These are phyloP conservation scores for Ascochyta viciae-villosae DNA, from an alignment of 2,329 filamentous ascomycete genomes.

Conservation along the genomic window DNA sequence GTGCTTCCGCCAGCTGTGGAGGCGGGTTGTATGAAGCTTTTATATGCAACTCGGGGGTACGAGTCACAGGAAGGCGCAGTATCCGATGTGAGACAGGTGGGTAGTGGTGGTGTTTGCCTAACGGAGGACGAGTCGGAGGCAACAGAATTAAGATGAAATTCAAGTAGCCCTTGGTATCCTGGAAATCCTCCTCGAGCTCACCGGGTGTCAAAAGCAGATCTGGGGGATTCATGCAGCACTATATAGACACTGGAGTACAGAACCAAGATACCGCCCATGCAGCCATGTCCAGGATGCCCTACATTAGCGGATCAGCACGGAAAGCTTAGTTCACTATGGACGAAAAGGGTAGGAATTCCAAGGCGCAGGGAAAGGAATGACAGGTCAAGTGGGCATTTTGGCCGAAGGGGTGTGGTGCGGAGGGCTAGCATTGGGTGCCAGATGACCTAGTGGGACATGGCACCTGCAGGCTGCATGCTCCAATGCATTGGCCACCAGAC, in stretches of 20 bases:
- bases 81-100: constrained; percentile 37
- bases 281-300: constrained; percentile 37
- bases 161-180: constrained; percentile 19
- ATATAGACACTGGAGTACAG: constrained; percentile 18
- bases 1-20: constrained; percentile 28
- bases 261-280: constrained; percentile 31
- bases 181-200: constrained; percentile 31
- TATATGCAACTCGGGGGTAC: constrained; percentile 43
- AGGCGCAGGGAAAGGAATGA: constrained; percentile 35
- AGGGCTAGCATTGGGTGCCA: constrained; percentile 20
- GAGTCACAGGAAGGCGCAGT: constrained; percentile 44
- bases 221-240: constrained; percentile 12
- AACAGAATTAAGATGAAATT: constrained; percentile 14
- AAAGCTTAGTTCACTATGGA: constrained; percentile 47
- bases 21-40: constrained; percentile 24
- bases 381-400: constrained; percentile 40
- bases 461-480: constrained; percentile 34
- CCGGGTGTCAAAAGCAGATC: constrained; percentile 16
- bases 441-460: constrained; percentile 33
- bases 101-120: constrained; percentile 39
- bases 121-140: constrained; percentile 21
- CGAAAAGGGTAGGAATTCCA: constrained; percentile 38
- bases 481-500: constrained; percentile 35
- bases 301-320: constrained; percentile 45
- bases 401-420: constrained; percentile 37